These are phyloP conservation scores for Capronia americana DNA, from an alignment of 2,329 filamentous ascomycete genomes.

Conservation along the genomic window DNA sequence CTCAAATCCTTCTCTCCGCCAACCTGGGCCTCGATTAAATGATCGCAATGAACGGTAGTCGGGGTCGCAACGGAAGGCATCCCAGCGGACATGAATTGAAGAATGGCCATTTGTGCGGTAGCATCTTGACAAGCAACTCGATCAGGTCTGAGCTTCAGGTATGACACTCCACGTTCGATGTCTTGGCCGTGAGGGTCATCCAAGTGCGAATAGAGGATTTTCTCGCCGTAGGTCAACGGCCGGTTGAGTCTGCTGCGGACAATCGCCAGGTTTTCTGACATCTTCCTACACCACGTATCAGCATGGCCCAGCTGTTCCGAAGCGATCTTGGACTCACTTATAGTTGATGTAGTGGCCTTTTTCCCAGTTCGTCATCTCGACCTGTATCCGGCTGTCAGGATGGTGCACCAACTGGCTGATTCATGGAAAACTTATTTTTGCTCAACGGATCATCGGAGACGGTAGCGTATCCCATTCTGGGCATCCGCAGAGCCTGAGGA, in stretches of 20 bases:
- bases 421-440: conserved; percentile 63
- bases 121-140: conserved; percentile 99
- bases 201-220: conserved; percentile 98
- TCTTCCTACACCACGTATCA: conserved; percentile 71
- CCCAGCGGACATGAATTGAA: conserved; percentile 99
- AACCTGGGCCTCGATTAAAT: conserved; percentile 97
- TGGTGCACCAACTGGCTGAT: background rate
- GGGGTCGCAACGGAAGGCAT: conserved; percentile 96
- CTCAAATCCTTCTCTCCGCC: conserved; percentile 93
- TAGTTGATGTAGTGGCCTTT: conserved; percentile 98
- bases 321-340: conserved; percentile 53
- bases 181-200: conserved; percentile 96
- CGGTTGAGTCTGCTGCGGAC: conserved; percentile 89
- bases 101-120: conserved; percentile 98
- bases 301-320: background rate
- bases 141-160: conserved; percentile 95
- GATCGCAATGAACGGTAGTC: conserved; percentile 96
- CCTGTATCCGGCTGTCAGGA: conserved; percentile 52
- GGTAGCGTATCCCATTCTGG: conserved; percentile 39
- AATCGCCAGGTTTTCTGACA: conserved; percentile 94
- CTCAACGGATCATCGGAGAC: conserved; percentile 79
- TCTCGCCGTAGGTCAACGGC: conserved; percentile 94
- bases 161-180: conserved; percentile 92
- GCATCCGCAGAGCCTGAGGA: conserved; percentile 42
- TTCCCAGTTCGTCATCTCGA: conserved; percentile 97